phyloP scores from a whole-genome alignment of 208 protist species.

The Acanthamoeba triangularis region DNA sequence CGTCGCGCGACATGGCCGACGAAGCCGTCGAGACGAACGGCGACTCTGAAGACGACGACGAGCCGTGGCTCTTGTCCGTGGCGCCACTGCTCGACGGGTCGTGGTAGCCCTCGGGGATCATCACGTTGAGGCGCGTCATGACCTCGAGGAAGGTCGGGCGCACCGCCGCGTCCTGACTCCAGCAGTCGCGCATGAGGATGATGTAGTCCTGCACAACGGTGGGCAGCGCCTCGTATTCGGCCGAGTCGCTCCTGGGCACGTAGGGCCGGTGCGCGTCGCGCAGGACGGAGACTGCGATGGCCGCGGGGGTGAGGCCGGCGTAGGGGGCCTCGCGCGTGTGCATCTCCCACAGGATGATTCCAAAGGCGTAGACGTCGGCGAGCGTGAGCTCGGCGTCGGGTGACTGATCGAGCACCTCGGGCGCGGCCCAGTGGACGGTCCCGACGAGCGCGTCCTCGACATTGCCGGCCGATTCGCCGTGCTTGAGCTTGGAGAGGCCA shows the following conservation, averaged over 20 bases:
- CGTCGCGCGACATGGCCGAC: no score
- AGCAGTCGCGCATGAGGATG: neutral
- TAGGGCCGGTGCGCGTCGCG: neutral
- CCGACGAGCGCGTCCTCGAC: neutral
- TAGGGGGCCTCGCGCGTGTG: constrained; percentile 23
- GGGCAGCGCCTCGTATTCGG: neutral
- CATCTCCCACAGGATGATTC: constrained; percentile 59
- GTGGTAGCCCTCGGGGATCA: neutral
- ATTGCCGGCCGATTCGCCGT: neutral
- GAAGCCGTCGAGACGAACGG: no score
- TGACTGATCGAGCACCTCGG: neutral
- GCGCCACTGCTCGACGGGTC: no score
- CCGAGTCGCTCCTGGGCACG: neutral
- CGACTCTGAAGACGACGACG: neutral
- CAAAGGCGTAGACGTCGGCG: constrained; percentile 10
- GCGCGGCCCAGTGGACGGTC: neutral
- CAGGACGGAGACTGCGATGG: neutral
- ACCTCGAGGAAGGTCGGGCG: neutral
- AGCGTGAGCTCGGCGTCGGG: neutral
- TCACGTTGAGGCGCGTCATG: neutral
- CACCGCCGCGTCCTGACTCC: neutral
- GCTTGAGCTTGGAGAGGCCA: neutral
- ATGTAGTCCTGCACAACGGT: neutral
- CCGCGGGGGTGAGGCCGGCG: neutral
- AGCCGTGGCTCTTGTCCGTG: neutral